Evolutionary conservation across 176 grass and related monocot genomes (phyloP).

Genomic region (Musa beccarii): DNA sequence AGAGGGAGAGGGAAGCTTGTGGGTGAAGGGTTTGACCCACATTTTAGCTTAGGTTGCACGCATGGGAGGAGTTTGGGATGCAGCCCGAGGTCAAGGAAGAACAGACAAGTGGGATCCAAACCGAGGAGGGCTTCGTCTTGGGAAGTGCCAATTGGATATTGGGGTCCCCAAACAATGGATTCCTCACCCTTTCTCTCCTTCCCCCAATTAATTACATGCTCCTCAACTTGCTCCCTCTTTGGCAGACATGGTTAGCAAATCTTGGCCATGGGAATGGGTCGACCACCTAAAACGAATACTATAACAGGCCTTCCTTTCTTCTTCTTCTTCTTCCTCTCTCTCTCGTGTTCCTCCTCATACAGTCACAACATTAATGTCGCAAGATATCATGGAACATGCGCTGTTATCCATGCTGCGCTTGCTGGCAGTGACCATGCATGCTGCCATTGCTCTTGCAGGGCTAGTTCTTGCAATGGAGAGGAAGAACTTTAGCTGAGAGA

Average conservation of each 20-base stretch:
- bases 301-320: no score
- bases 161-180: conserved; percentile 5
- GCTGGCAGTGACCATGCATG: neutral
- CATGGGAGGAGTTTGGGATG: neutral
- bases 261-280: conserved; percentile 38
- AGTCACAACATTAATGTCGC: neutral
- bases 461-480: neutral
- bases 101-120: conserved; percentile 36
- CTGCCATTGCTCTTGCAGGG: neutral
- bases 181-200: conserved; percentile 41
- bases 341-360: no score
- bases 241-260: conserved; percentile 71
- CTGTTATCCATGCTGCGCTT: neutral
- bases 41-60: conserved; percentile 13
- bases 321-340: no score
- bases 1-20: conserved; percentile 50
- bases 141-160: conserved; percentile 12
- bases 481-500: neutral
- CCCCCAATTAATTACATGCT: conserved; percentile 53
- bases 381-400: conserved; percentile 3
- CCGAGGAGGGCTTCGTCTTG: conserved; percentile 21
- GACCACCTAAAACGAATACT: conserved; percentile 12
- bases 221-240: conserved; percentile 54
- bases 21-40: conserved; percentile 72
- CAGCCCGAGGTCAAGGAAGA: conserved; percentile 45